Evolutionary conservation across 1,139 yeast species (phyloP), one percentile per base, ranked within the genome.

Genomic region (Blastobotrys proliferans): DNA sequence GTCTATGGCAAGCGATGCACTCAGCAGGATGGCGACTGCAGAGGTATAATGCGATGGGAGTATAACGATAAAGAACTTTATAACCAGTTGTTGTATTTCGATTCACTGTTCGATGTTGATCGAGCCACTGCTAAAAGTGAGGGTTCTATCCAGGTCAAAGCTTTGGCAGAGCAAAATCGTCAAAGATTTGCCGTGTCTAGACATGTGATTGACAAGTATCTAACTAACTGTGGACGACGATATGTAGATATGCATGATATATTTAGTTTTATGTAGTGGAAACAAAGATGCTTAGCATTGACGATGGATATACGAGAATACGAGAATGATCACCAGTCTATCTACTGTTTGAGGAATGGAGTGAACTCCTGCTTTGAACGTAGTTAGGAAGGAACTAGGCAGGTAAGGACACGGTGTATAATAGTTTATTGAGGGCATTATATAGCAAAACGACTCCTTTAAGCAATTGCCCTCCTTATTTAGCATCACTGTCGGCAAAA

Each of bases 1-100:
- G 97, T 90, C 2, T 88, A 86, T 57, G 97, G 97, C 48, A 80
- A 79, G 54, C 73, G 94, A 53, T 92, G 98, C 66, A 72, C 88
- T 47, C 83, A 84, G 41, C 63, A 63, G 48, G 74, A 73, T 51
- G 86, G 86, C 6, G 49, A 68, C 26, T 92, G 97, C 62, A 81
- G 83, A 53, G 98, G 98, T 25, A 75, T 83, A 18, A 84, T 90
- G 88, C 69, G 77, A 46, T 85, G 80, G 64, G 76, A 74, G 49
- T 92, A 86, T 62, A 71, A 79, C 31, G 96, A 87, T 63, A 82
- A 82, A 60, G 81, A 79, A 41, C 72, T 94, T 39, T 92, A 92
- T 69, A 86, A 85, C 58, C 98, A 94, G 64, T 69, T 94, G 53
- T 70, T 86, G 35, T 92, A 87, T 60, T 78, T 84, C 54, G 79